Evolutionary conservation across 2,329 filamentous ascomycete species (phyloP), one percentile per base, ranked within the genome.

Genomic region (Colletotrichum musicola): DNA sequence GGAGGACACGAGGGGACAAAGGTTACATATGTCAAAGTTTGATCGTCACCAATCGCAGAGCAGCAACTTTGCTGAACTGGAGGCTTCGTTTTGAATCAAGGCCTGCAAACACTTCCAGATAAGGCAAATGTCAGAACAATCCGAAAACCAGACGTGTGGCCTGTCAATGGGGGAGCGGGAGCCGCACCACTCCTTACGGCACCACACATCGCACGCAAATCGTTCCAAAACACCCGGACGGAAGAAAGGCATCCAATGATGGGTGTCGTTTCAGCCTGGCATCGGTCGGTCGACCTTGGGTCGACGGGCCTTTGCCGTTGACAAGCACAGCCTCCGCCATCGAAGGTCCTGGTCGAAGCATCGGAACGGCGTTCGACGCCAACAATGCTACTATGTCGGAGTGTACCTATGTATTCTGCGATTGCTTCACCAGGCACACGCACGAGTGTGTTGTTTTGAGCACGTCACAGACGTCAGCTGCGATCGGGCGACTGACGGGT

Each of bases 31-130:
- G 69, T 67, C 69, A 71, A 70, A 64, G 70, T 70, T 68, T 70
- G 63, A 70, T 70, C 63, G 47, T 64, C 63, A 68, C 68, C 70
- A 70, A 71, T 71, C 70, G 70, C 70, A 57, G 60, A 55, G 38
- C 55, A 70, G 64, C 44, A 70, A 57, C 56, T 67, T 18, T 66
- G 57, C 63, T 51, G 46, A 56, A 53, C 38, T 58, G 62, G 55
- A 51, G 57, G 54, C 65, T 64, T 51, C 67, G 50, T 65, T 62
- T 66, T 69, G 54, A 61, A 56, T 57, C 59, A 60, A 65, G 57
- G 62, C 62, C 55, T 65, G 66, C 69, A 71, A 69, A 69, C 65
- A 71, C 68, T 70, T 59, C 68, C 59, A 50, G 55, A 60, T 64
- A 40, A 50, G 65, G 68, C 54, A 40, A 46, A 68, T 57, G 64